These are phyloP conservation scores for Irpex sp. DNA, from an alignment of 1,284 basidiomycete genomes.

Conservation along the genomic window DNA sequence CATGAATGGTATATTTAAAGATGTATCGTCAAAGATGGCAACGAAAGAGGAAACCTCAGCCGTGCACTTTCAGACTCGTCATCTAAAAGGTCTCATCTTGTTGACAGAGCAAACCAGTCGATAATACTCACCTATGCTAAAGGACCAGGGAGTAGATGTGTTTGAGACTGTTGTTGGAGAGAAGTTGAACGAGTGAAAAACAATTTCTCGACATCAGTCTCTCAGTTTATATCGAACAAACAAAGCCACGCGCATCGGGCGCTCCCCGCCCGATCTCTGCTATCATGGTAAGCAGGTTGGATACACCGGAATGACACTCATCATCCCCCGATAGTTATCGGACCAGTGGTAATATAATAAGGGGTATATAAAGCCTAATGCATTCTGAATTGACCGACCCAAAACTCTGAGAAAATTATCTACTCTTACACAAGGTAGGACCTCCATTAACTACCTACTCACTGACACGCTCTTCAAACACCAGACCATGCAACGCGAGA, in stretches of 20 bases:
- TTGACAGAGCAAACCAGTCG: conserved; percentile 10
- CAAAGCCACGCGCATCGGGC: neutral
- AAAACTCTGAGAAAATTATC: neutral
- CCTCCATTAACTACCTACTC: neutral
- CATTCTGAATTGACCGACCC: neutral
- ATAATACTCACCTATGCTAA: neutral
- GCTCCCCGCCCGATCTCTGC: neutral
- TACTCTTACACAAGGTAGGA: neutral
- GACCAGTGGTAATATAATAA: neutral
- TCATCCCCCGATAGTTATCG: neutral
- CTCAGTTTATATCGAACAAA: neutral
- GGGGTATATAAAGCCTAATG: neutral
- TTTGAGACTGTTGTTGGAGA: neutral
- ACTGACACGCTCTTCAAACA: conserved; percentile 5
- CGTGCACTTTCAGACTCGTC: conserved; percentile 75
- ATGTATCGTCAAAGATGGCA: conserved; percentile 56
- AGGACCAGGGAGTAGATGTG: neutral
- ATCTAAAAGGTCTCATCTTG: conserved; percentile 72
- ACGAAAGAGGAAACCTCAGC: conserved; percentile 55
- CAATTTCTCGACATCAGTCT: neutral
- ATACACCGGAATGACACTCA: neutral
- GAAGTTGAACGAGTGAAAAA: neutral
- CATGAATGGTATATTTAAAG: conserved; percentile 79
- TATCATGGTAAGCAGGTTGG: neutral
- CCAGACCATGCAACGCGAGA: neutral